phyloP scores from a whole-genome alignment of 192 early-diverging fungal species.

The Gaertneriomyces sp. region DNA sequence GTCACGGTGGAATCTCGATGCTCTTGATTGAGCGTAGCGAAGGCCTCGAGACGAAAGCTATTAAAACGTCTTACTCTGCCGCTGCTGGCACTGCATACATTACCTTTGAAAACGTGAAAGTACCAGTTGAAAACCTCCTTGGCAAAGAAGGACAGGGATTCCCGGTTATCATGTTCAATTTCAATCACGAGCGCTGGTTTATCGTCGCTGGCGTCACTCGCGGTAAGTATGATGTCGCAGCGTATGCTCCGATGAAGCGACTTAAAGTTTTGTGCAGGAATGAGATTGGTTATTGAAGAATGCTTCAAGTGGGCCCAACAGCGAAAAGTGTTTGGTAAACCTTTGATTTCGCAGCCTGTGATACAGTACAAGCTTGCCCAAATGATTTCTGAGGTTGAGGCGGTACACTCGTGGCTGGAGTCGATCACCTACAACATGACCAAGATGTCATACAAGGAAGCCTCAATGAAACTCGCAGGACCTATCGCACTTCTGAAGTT shows the following conservation, averaged over 20 bases:
- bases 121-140: conserved; percentile 68
- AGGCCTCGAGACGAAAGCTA: conserved; percentile 57
- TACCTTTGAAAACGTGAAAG: conserved; percentile 65
- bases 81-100: conserved; percentile 62
- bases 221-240: conserved; percentile 2
- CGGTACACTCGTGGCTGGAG: conserved; percentile 60
- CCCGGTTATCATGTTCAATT: conserved; percentile 67
- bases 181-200: conserved; percentile 71
- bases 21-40: conserved; percentile 62
- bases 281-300: conserved; percentile 36
- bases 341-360: conserved; percentile 69
- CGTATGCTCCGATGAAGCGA: conserved; percentile 30
- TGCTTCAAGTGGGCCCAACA: conserved; percentile 69
- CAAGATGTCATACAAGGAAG: conserved; percentile 61
- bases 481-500: conserved; percentile 63
- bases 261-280: neutral
- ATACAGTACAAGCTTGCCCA: conserved; percentile 63
- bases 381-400: conserved; percentile 57
- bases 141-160: conserved; percentile 66
- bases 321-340: conserved; percentile 69
- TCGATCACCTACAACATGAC: conserved; percentile 69
- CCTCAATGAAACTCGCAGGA: conserved; percentile 57
- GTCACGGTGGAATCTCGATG: conserved; percentile 60
- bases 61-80: conserved; percentile 65
- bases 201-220: conserved; percentile 47